phyloP scores from a whole-genome alignment of 2,329 filamentous ascomycete genomes.

The Paracoccidioides lutzii region DNA sequence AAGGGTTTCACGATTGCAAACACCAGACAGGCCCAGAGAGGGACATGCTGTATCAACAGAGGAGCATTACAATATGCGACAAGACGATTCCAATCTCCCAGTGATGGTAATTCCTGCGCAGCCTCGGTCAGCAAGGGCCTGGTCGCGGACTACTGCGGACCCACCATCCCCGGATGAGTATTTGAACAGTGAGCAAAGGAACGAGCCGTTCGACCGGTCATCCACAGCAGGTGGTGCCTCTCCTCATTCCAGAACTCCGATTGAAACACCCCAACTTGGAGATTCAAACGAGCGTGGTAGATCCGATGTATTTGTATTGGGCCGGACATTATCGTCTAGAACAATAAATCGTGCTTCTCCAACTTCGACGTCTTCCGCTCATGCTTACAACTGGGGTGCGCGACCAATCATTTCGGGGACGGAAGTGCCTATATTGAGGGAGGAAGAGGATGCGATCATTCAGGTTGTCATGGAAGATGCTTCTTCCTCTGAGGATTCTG shows the following conservation, averaged over 20 bases:
- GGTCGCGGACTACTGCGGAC: constrained; percentile 23
- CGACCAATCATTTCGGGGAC: not conserved
- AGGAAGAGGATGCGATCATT: not conserved
- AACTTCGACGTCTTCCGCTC: not conserved
- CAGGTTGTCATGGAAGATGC: not conserved
- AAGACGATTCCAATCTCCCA: constrained; percentile 29
- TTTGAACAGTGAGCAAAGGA: not conserved
- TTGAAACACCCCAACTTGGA: not conserved
- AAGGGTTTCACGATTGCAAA: constrained; percentile 42
- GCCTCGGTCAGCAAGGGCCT: constrained; percentile 37
- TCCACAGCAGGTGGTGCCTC: not conserved
- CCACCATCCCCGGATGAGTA: not conserved
- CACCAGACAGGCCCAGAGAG: constrained; percentile 27
- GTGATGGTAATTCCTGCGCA: constrained; percentile 50
- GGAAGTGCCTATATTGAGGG: not conserved
- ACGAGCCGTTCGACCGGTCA: not conserved
- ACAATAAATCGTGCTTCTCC: not conserved
- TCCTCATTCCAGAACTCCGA: not conserved
- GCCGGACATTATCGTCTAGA: not conserved
- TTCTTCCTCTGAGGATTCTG: not conserved
- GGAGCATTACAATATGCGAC: not conserved
- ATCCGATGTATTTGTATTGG: not conserved
- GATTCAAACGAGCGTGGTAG: not conserved
- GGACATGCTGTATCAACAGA: not conserved
- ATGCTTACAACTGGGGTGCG: not conserved